These are phyloP conservation scores for Aspergillus avenaceus DNA, from an alignment of 495 filamentous ascomycete species.

Conservation along the genomic window DNA sequence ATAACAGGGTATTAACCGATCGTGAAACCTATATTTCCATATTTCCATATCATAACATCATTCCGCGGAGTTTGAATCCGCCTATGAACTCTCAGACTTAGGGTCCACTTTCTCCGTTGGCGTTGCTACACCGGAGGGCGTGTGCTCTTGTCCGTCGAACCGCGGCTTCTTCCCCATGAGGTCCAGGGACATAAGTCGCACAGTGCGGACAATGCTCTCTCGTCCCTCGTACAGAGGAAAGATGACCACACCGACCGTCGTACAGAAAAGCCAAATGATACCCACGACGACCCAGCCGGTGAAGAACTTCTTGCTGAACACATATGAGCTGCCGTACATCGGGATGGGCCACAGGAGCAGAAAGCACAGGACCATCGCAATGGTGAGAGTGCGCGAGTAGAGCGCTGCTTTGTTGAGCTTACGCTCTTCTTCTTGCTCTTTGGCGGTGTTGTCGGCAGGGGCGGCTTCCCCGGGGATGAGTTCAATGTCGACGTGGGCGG, in stretches of 20 bases:
- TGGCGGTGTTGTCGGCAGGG: conserved; percentile 20
- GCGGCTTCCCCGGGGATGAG: conserved; percentile 54
- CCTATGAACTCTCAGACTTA: conserved; percentile 21
- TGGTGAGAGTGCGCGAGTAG: conserved; percentile 75
- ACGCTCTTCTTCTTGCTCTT: conserved; percentile 57
- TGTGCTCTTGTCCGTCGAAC: conserved; percentile 20
- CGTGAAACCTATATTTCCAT: no score
- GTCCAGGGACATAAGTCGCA: conserved; percentile 65
- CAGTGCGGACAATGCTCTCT: conserved; percentile 59
- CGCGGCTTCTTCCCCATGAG: conserved; percentile 54
- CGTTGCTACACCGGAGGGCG: conserved; percentile 28
- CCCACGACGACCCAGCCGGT: conserved; percentile 87
- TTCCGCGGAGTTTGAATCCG: no score
- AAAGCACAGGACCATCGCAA: conserved; percentile 69
- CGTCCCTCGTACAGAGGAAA: conserved; percentile 84
- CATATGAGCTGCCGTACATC: conserved; percentile 81
- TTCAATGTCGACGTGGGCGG: conserved; percentile 68
- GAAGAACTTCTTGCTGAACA: conserved; percentile 89
- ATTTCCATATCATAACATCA: background rate
- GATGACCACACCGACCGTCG: conserved; percentile 66
- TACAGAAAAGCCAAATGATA: conserved; percentile 83
- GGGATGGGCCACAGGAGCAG: conserved; percentile 94
- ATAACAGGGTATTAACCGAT: no score
- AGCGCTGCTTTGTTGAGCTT: conserved; percentile 69
- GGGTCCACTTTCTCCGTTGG: conserved; percentile 25